A percentile compares a stretch with the other conserved stretches of the same genome.
These are phyloP conservation scores for Phytophthora multivora DNA, from an alignment of 352 stramenopile genomes.

Conservation along the genomic window DNA sequence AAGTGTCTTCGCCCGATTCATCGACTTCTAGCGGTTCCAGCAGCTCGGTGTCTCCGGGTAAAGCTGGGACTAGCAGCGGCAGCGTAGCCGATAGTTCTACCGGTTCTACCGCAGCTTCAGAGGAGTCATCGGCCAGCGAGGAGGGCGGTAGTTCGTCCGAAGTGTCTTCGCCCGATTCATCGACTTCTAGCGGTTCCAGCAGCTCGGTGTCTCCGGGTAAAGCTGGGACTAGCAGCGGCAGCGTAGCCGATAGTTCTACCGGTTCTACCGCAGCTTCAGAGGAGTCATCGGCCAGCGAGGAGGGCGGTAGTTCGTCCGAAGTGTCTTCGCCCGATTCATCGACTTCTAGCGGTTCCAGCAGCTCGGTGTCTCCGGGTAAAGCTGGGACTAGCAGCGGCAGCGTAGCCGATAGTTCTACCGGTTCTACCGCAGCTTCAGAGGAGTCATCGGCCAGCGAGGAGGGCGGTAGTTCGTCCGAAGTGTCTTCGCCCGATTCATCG, in stretches of 20 bases:
- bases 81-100: too few species aligned
- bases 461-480: not conserved
- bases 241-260: not conserved
- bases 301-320: not conserved
- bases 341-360: not conserved
- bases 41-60: too few species aligned
- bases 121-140: not conserved
- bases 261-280: not conserved
- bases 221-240: not conserved
- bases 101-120: not conserved
- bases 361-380: not conserved
- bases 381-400: not conserved
- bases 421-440: not conserved
- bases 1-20: too few species aligned
- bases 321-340: not conserved
- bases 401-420: not conserved
- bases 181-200: not conserved
- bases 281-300: not conserved
- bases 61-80: not conserved
- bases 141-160: not conserved
- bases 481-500: not conserved
- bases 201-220: not conserved
- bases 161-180: not conserved
- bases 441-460: not conserved
- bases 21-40: too few species aligned